Conservation (phyloP, 2,329 filamentous ascomycete species). For the Diaporthe batatas region DNA sequence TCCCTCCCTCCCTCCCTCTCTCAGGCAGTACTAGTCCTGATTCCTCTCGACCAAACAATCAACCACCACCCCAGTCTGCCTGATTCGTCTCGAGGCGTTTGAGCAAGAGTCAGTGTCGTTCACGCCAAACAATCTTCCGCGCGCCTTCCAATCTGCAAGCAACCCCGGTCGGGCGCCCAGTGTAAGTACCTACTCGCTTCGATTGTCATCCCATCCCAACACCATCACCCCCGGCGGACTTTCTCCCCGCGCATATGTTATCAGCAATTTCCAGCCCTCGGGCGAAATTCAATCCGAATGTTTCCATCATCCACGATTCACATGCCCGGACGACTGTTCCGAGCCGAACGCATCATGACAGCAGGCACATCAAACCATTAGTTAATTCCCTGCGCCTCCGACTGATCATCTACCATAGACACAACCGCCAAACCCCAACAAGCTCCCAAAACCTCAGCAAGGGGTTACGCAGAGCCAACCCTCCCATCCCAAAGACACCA, state of each 20-base stretch:
- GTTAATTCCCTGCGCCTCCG: neutral
- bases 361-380: neutral
- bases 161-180: slow-evolving; percentile 14
- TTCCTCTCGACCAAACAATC: neutral
- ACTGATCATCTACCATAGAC: slow-evolving; percentile 11
- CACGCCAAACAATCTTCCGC: slow-evolving; percentile 21
- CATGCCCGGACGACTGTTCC: slow-evolving; percentile 9
- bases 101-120: slow-evolving; percentile 29
- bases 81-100: slow-evolving; percentile 19
- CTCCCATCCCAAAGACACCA: neutral
- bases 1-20: neutral
- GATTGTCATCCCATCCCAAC: slow-evolving; percentile 4
- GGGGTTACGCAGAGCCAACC: neutral
- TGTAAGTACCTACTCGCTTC: neutral
- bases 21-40: no score
- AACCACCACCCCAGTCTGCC: neutral
- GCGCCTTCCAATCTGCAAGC: slow-evolving; percentile 9
- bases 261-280: slow-evolving; percentile 4
- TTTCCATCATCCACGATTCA: slow-evolving; percentile 7
- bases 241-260: neutral
- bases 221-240: slow-evolving; percentile 24
- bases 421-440: neutral
- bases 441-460: neutral
- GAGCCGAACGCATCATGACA: neutral
- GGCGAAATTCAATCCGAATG: neutral